phyloP scores from a whole-genome alignment of 441 rosid species.

The Isatis lusitanica region DNA sequence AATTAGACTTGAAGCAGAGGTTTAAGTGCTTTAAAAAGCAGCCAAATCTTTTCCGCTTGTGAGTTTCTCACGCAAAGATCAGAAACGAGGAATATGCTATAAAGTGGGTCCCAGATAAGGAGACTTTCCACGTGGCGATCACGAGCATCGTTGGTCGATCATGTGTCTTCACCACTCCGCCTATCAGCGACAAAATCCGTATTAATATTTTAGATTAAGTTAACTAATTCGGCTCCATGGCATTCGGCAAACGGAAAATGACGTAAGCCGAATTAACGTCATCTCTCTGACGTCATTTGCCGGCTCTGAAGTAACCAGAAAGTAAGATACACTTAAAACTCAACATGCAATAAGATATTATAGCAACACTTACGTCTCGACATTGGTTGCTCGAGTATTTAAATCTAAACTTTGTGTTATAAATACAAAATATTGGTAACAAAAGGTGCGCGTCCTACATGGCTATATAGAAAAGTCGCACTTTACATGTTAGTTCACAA shows the following conservation, averaged over 20 bases:
- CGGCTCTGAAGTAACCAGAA: slow-evolving; percentile 12
- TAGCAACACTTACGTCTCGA: background rate
- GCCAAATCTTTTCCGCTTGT: background rate
- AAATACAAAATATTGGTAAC: background rate
- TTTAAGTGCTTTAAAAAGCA: background rate
- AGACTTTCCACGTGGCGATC: background rate
- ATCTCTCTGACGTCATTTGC: slow-evolving; percentile 19
- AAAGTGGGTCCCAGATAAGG: background rate
- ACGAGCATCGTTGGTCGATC: background rate
- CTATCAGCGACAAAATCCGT: slow-evolving; percentile 18
- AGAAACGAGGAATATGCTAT: background rate
- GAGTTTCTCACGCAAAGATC: background rate
- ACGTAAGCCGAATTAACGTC: slow-evolving; percentile 13
- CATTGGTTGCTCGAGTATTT: slow-evolving; percentile 20
- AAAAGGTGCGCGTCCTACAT: slow-evolving; percentile 21
- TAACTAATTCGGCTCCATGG: background rate
- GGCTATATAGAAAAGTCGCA: slow-evolving; percentile 13
- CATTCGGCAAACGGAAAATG: background rate
- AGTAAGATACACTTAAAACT: slow-evolving; percentile 5
- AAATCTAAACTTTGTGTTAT: slow-evolving; percentile 1
- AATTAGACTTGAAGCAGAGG: background rate
- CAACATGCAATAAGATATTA: slow-evolving; percentile 22
- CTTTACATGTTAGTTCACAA: slow-evolving; percentile 24
- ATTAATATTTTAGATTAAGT: background rate
- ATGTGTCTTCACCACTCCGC: slow-evolving; percentile 8